These are phyloP conservation scores for Irpex rosettiformis DNA, from an alignment of 1,284 basidiomycete genomes.

Conservation along the genomic window DNA sequence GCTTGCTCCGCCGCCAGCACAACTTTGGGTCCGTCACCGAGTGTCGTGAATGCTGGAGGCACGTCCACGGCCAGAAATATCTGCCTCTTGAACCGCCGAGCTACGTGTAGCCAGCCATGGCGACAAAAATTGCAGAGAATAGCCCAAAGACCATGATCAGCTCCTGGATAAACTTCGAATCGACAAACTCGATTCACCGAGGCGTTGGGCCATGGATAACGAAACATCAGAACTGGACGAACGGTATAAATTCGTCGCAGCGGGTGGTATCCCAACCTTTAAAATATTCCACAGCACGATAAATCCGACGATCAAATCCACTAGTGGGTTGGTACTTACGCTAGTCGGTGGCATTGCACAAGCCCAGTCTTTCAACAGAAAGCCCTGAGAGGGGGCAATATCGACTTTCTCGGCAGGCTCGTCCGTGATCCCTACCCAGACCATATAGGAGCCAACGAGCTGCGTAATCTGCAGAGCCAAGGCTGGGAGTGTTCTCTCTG, in stretches of 20 bases:
- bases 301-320: background rate
- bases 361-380: conserved; percentile 75
- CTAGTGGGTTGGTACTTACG: conserved; percentile 29
- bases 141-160: too few relatives aligned
- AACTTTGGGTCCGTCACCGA: conserved; percentile 44
- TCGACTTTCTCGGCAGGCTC: conserved; percentile 43
- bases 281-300: background rate
- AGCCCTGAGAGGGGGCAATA: conserved; percentile 47
- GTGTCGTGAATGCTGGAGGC: conserved; percentile 38
- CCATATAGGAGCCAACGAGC: conserved; percentile 72
- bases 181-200: conserved; percentile 58
- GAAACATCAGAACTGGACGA: conserved; percentile 62
- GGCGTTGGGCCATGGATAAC: conserved; percentile 70
- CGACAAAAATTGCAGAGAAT: background rate
- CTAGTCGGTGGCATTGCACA: conserved; percentile 71
- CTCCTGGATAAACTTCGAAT: too few relatives aligned
- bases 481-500: conserved; percentile 48
- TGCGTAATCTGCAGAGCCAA: conserved; percentile 69
- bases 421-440: conserved; percentile 75
- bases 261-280: conserved; percentile 23
- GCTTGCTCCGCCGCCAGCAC: conserved; percentile 56
- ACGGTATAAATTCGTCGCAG: conserved; percentile 67
- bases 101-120: conserved; percentile 33
- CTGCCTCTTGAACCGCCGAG: conserved; percentile 58
- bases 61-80: conserved; percentile 72